Evolutionary conservation across 2,329 filamentous ascomycete species (phyloP).

Genomic region (Metarhizium robertsii): DNA sequence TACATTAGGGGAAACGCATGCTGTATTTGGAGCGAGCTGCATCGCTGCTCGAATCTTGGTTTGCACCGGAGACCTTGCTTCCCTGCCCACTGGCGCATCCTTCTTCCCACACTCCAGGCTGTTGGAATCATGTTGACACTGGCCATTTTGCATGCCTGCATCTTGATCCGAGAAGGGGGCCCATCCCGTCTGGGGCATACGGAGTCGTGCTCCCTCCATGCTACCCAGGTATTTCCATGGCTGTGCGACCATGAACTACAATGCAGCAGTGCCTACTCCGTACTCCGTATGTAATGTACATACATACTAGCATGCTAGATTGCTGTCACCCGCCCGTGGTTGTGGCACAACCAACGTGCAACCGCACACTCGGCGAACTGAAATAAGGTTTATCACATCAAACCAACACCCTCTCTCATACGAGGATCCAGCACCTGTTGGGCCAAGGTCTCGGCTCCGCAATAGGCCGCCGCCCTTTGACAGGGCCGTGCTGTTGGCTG

Average conservation of each 20-base stretch:
- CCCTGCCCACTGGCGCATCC: neutral
- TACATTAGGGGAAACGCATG: neutral
- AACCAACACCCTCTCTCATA: neutral
- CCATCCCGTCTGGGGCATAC: neutral
- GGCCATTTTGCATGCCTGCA: neutral
- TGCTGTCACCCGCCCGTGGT: neutral
- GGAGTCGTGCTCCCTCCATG: too few species aligned
- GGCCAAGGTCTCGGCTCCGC: neutral
- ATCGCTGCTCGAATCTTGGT: neutral
- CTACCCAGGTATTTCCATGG: too few species aligned
- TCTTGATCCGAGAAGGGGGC: neutral
- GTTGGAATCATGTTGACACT: neutral
- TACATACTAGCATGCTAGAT: neutral
- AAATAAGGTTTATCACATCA: neutral
- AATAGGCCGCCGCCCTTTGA: neutral
- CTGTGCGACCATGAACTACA: too few species aligned
- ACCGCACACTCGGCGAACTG: neutral
- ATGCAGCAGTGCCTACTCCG: too few species aligned
- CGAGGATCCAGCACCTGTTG: neutral
- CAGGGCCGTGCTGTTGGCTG: neutral
- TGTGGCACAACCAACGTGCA: neutral
- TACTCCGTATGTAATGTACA: neutral
- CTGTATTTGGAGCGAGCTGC: neutral
- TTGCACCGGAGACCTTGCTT: neutral
- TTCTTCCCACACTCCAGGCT: neutral